Percentiles rank a stretch among this genome's conserved stretches.
Evolutionary conservation across 1,284 basidiomycete species (phyloP).

Genomic region (Ceratobasidium sp.): DNA sequence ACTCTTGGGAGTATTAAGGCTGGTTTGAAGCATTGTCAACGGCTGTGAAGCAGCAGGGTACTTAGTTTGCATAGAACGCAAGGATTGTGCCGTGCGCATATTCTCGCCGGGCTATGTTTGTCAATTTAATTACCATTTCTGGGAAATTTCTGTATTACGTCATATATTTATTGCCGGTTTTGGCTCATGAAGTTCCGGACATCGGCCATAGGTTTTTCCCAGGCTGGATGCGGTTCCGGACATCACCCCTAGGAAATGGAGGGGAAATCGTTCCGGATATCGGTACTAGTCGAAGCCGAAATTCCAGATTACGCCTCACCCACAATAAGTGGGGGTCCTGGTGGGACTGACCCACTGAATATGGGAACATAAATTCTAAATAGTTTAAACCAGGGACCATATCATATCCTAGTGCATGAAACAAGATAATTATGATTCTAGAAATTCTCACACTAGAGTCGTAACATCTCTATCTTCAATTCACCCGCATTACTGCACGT

Average conservation of each 20-base stretch:
- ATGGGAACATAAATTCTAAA: no score
- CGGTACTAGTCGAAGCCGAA: not conserved
- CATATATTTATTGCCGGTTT: no score
- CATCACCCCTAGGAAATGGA: not conserved
- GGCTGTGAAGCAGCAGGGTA: not conserved
- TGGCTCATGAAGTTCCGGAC: not conserved
- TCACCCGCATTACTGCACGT: not conserved
- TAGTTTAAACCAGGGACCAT: no score
- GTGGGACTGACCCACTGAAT: no score
- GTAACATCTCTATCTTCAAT: not conserved
- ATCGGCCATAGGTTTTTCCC: not conserved
- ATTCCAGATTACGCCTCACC: slow-evolving; percentile 6
- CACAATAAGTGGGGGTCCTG: slow-evolving; percentile 7
- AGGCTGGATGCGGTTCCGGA: slow-evolving; percentile 13
- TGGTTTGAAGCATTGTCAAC: not conserved
- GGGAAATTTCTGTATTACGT: no score
- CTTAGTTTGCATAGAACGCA: not conserved
- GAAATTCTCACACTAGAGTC: no score
- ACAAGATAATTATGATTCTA: no score
- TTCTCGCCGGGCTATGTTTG: not conserved
- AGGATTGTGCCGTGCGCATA: not conserved
- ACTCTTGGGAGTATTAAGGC: not conserved
- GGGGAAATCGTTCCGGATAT: not conserved
- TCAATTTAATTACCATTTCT: no score
- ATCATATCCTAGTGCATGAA: no score